A percentile compares a stretch with the other conserved stretches of the same genome.
phyloP scores from a whole-genome alignment of 345 rosid species.

The sweet orange (Citrus sinensis) region DNA sequence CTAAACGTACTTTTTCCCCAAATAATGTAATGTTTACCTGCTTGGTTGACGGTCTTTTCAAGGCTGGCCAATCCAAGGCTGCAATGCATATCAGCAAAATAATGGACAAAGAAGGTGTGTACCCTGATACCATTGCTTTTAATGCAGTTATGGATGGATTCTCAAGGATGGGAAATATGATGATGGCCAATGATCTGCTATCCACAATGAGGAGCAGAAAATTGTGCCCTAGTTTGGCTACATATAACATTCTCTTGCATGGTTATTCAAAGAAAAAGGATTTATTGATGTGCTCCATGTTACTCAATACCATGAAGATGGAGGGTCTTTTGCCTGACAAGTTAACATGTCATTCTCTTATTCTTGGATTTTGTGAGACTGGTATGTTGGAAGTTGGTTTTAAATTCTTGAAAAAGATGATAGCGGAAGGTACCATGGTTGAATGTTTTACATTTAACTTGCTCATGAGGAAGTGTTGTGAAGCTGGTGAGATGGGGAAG shows the following conservation, averaged over 20 bases:
- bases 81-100: constrained; percentile 43
- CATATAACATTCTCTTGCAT: constrained; percentile 77
- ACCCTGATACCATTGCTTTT: constrained; percentile 50
- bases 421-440: constrained; percentile 44
- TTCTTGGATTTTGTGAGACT: constrained; percentile 62
- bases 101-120: constrained; percentile 42
- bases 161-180: constrained; percentile 65
- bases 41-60: constrained; percentile 68
- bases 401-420: constrained; percentile 55
- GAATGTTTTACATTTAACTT: constrained; percentile 53
- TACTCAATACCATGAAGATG: constrained; percentile 45
- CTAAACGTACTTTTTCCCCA: constrained; percentile 37
- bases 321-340: constrained; percentile 55
- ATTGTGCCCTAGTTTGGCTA: constrained; percentile 49
- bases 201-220: constrained; percentile 35
- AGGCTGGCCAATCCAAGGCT: constrained; percentile 60
- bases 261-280: constrained; percentile 64
- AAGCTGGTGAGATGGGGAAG: constrained; percentile 36
- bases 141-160: constrained; percentile 57
- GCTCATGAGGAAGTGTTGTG: constrained; percentile 56
- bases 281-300: constrained; percentile 36
- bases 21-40: constrained; percentile 50
- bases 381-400: constrained; percentile 59
- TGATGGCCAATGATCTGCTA: constrained; percentile 35
- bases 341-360: constrained; percentile 61